Evolutionary conservation across 2,329 filamentous ascomycete genomes (phyloP), one percentile per base, ranked within the genome.

Genomic region (Phialocephala subalpina): DNA sequence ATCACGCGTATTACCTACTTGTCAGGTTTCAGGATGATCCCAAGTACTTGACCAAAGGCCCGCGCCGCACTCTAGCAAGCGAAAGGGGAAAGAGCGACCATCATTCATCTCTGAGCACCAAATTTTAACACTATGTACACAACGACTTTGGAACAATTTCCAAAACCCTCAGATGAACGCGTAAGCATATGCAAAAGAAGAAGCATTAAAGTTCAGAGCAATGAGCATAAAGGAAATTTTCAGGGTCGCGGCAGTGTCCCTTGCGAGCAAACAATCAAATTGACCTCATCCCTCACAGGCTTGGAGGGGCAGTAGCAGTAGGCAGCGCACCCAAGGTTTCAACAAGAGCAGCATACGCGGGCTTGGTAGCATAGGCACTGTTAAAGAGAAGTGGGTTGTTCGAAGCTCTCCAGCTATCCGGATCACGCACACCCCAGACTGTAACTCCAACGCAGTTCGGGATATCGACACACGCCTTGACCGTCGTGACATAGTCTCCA

Each of bases 351-450:
- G 76, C 80, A 74, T 86, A 86, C 0, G 82, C 82, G 1, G 80
- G 72, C 80, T 87, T 87, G 60, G 84, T 80, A 68, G 78, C 77
- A 74, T 80, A 87, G 74, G 76, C 80, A 74, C 72, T 71, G 76
- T 87, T 83, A 70, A 85, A 87, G n/a, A 87, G 79, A 9, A 87
- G 79, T 3, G 84, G 84, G 73, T 80, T 84, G 58, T 77, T 80
- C 57, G 74, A 73, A 0, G 82, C 77, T 66, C 83, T 78, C 84
- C 85, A 87, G 57, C 81, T 83, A 74, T 85, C 83, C 78, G 81
- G 56, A 75, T 91, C 89, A n/a, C 77, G 77, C 3, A 75, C 73
- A 60, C 74, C 74, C 75, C 75, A 77, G 20, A 77, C 68, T 0
- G 75, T 78, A 22, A 77, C 73, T 49, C 76, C 77, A 1, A 78